phyloP scores from a whole-genome alignment of 495 filamentous ascomycete genomes.

The Lasiosphaeria miniovina region DNA sequence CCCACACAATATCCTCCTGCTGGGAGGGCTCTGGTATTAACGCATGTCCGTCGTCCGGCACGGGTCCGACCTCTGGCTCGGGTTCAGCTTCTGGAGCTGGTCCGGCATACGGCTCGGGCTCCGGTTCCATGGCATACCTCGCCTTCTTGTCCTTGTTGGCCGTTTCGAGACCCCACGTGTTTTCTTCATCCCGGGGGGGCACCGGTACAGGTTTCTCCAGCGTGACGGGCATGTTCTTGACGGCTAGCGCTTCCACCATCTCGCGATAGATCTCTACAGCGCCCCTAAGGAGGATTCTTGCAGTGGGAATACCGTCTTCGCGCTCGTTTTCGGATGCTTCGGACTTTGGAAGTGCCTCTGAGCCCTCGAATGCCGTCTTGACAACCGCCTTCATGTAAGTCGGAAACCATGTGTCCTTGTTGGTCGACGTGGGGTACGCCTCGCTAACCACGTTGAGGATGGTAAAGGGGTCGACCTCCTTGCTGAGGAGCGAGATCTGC shows the following conservation, averaged over 20 bases:
- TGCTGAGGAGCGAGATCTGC: conserved; percentile 11
- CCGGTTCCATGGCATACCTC: no score
- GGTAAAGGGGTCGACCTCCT: conserved; percentile 12
- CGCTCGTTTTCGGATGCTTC: not conserved
- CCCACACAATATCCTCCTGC: not conserved
- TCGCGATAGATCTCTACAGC: conserved; percentile 7
- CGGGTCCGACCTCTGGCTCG: no score
- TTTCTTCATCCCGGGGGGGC: not conserved
- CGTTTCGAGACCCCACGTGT: not conserved
- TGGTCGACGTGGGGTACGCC: conserved; percentile 9
- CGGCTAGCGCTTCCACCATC: not conserved
- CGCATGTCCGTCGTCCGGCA: no score
- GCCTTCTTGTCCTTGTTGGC: not conserved
- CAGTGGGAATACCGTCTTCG: not conserved
- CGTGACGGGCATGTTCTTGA: not conserved
- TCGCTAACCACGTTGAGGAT: conserved; percentile 21
- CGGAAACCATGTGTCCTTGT: conserved; percentile 23
- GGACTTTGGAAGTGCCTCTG: not conserved
- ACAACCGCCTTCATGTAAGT: conserved; percentile 15
- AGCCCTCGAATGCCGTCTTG: conserved; percentile 12
- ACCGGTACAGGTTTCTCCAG: not conserved
- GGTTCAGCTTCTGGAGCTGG: no score
- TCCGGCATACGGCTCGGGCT: no score
- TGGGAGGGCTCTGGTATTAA: no score
- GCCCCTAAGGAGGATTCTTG: conserved; percentile 10